Evolutionary conservation across 148 eudicot genomes (phyloP), one percentile per base, ranked within the genome.

Genomic region (Nepenthes gracilis): DNA sequence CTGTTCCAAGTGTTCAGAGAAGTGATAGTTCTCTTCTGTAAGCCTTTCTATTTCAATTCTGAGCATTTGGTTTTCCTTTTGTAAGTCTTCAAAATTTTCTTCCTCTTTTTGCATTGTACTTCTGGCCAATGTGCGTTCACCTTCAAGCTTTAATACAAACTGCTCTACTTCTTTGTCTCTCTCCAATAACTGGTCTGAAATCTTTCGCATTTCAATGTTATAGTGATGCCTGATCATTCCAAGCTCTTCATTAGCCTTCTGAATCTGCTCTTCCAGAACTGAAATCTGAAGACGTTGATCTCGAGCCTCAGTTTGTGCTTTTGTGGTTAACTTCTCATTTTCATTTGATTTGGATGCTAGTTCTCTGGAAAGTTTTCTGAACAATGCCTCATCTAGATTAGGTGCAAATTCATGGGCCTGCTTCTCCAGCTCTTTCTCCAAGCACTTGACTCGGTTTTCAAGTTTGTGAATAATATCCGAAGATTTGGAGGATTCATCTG

Each of bases 341-440:
- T 85, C 94, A 13, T 77, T 80, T 45, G 88, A 77, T 77, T 82
- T 83, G 14, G 70, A 59, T 35, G 80, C 68, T 73, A 91, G 74
- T 56, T 88, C 90, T 34, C 56, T 73, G 48, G 85, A 81, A 32
- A 83, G 74, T 74, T 70, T 77, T 51, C 60, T 72, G 66, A 88
- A 80, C 65, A 94, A 67, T 12, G 76, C 80, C 70, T 89, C 96
- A 70, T 89, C 95, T 52, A 89, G 84, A 64, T 80, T 81, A 13
- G 78, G 83, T 64, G 83, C 88, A 59, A 80, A 88, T 62, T 69
- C 78, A 43, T 52, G 70, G 48, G 73, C 80, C 75, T 86, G 86
- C 59, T 69, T 75, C 72, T 84, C 90, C 60, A 94, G 64, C 67
- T 86, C 82, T 58, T 72, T 62, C 74, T 86, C 79, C 70, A 89